Percentiles rank a stretch among this genome's conserved stretches.
These are phyloP conservation scores for Epichloe sibirici DNA, from an alignment of 2,329 filamentous ascomycete genomes.

Conservation along the genomic window DNA sequence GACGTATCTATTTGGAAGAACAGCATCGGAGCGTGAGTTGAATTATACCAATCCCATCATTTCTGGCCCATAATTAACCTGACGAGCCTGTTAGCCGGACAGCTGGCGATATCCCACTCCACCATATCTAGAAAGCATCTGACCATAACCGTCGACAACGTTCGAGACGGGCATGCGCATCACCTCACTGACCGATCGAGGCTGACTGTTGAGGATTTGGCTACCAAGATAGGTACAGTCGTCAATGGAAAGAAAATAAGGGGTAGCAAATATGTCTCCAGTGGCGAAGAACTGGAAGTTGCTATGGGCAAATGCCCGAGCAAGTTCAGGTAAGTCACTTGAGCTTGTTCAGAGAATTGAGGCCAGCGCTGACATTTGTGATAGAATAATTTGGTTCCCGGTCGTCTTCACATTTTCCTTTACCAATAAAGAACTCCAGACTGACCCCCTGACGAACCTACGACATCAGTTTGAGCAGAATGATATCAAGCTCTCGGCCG, in stretches of 20 bases:
- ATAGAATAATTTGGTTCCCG: constrained; percentile 65
- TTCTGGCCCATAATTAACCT: background rate
- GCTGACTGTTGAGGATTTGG: constrained; percentile 63
- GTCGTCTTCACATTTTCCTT: constrained; percentile 66
- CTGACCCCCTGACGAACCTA: constrained; percentile 49
- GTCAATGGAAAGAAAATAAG: constrained; percentile 64
- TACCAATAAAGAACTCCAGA: constrained; percentile 56
- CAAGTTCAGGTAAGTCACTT: constrained; percentile 39
- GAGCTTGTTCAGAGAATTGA: background rate
- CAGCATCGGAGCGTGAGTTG: constrained; percentile 48
- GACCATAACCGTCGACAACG: constrained; percentile 56
- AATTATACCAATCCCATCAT: too few relatives aligned
- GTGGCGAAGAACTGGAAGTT: constrained; percentile 43
- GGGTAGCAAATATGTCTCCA: constrained; percentile 45
- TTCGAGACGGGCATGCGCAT: constrained; percentile 53
- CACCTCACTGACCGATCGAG: constrained; percentile 53
- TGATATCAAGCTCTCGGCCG: constrained; percentile 74
- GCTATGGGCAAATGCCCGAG: constrained; percentile 59
- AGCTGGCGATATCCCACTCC: constrained; percentile 61
- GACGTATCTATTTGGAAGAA: constrained; percentile 75
- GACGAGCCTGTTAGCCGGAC: constrained; percentile 37
- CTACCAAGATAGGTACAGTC: constrained; percentile 74
- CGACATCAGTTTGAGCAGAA: constrained; percentile 61
- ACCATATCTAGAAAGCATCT: constrained; percentile 85
- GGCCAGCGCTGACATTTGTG: constrained; percentile 3